Base-by-base conservation (phyloP, 2,329 filamentous ascomycete genomes). In the Penicillium sp. region DNA sequence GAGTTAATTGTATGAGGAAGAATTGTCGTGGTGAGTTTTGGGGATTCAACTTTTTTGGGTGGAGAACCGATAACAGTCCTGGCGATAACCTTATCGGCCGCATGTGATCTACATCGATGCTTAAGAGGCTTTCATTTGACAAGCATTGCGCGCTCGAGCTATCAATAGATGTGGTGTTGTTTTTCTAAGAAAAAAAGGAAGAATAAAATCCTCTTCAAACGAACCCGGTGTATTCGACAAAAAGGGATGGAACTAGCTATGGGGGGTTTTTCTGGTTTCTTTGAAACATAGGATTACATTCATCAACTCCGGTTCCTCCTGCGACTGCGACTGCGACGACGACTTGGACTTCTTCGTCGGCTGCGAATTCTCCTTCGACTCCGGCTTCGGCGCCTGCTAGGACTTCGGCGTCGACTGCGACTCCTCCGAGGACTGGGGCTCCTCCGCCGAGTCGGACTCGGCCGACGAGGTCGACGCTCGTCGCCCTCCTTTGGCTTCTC, bases 241-340 rank as follows among this genome's bases (percentile, higher is more conserved):
- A 2, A 36, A n/a, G 4, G 9, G 13, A 36, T 36, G 6, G 14
- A 36, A n/a, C 14, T 36, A 13, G 34, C 11, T n/a, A n/a, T 7
- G n/a, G n/a, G 8, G 24, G 24, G 13, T 36, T 5, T 7, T n/a
- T 13, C 13, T 36, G 13, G 13, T n/a, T 36, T 36, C 13, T 13
- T n/a, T 36, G 13, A 13, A 36, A n/a, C 13, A 36, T 36, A n/a
- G 7, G 7, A 4, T 4, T 3, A 36, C 13, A n/a, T 14, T 5
- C 56, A 68, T 36, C 66, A 58, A 32, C 68, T 71, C 47, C 65
- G 56, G 47, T 65, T 64, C 45, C 64, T 61, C n/a, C 58, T 54
- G 27, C 60, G 58, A 43, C 54, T 61, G 42, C 43, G 53, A 36
- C 53, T 55, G 18, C 52, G 43, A 18, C 52, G 32, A 24, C 29